These are phyloP conservation scores for Rubroshorea leprosula DNA, from an alignment of 345 rosid species.

Conservation along the genomic window DNA sequence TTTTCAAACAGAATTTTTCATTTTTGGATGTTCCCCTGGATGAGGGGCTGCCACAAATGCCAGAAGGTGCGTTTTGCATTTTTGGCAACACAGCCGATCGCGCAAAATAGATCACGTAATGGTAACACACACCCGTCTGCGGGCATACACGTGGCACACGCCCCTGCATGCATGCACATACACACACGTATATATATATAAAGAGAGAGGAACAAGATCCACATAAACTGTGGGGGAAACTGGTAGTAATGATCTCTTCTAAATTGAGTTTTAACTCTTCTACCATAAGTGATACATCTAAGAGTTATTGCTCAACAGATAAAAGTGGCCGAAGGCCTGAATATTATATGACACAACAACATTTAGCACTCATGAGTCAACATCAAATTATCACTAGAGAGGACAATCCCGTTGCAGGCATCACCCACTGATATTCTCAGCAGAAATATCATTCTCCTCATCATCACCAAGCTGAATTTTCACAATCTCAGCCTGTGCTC, in stretches of 20 bases:
- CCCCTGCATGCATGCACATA: too few species aligned
- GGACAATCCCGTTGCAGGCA: constrained; percentile 7
- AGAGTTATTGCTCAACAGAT: constrained; percentile 17
- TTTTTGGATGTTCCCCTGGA: too few species aligned
- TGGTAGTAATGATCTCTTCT: constrained; percentile 8
- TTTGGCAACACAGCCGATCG: too few species aligned
- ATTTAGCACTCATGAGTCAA: constrained; percentile 17
- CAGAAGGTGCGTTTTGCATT: too few species aligned
- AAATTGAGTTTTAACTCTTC: constrained; percentile 15
- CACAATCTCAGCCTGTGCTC: constrained; percentile 72
- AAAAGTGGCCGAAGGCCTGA: constrained; percentile 4
- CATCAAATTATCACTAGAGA: constrained; percentile 10
- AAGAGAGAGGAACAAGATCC: too few species aligned
- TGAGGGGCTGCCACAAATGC: too few species aligned
- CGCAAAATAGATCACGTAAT: too few species aligned
- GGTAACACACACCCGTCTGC: too few species aligned
- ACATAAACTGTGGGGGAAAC: too few species aligned
- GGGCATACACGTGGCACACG: too few species aligned
- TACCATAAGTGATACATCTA: constrained; percentile 9
- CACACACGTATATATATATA: too few species aligned
- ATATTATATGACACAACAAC: constrained; percentile 28
- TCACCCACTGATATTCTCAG: constrained; percentile 57
- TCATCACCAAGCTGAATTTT: constrained; percentile 17
- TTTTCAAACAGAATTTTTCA: too few species aligned
- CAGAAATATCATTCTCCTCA: constrained; percentile 52